Evolutionary conservation across 2,329 filamentous ascomycete species (phyloP), one percentile per base, ranked within the genome.

Genomic region (Aspergillus hortae): DNA sequence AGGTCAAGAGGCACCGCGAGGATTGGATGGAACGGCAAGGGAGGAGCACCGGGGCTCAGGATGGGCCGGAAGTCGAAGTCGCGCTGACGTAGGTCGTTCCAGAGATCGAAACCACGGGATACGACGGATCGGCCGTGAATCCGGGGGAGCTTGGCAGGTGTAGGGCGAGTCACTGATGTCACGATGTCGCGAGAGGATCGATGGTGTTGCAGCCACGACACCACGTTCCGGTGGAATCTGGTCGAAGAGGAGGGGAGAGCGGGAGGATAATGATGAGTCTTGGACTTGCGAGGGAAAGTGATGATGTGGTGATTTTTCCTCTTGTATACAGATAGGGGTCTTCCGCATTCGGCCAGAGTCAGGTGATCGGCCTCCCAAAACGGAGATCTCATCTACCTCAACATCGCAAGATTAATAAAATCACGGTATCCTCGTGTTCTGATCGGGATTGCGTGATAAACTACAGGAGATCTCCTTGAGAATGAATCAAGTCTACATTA

Each of bases 11-110:
- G 43, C 56, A 53, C 15, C 21, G 41, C 44, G 41, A 36, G 41
- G 14, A 44, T 32, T 40, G 40, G 46, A 36, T 49, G 44, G 42
- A 32, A 44, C 21, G 23, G 44, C 48, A 43, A 23, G 54, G 41
- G 42, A 46, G 53, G 46, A 51, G 58, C 47, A 53, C 41, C 55
- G 54, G 35, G 48, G 41, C 19, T 56, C 10, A 49, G 48, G 45
- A 47, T 42, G 44, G 55, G 46, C 56, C 60, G 61, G 62, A 65
- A 65, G 61, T 55, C 65, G 47, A 51, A 44, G 45, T 44, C 49
- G 52, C 54, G 52, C 56, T 69, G 66, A 68, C 65, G 66, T 68
- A 62, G 65, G 65, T 56, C 56, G 60, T 60, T 61, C 56, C 55
- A 61, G 59, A 52, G 56, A 32, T 46, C 52, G 57, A 60, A 57